These are phyloP conservation scores for Neurospora sp. DNA, from an alignment of 2,329 filamentous ascomycete genomes.

Conservation along the genomic window DNA sequence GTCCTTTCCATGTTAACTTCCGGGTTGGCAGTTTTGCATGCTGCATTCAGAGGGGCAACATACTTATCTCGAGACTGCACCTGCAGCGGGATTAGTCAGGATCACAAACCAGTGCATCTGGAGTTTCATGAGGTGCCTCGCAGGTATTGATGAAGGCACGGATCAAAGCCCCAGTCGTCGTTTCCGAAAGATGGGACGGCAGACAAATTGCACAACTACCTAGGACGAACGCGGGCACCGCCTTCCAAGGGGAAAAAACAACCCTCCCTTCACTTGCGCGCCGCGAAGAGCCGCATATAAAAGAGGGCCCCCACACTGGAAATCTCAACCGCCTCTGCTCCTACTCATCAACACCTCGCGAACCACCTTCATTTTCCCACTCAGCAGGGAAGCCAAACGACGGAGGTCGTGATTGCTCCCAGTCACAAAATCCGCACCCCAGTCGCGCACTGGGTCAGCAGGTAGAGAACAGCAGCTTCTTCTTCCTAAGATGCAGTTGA, in stretches of 20 bases:
- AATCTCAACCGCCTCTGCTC: background rate
- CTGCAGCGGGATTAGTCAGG: background rate
- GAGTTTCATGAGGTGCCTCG: background rate
- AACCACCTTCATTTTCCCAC: background rate
- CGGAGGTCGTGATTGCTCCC: background rate
- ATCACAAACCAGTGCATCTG: background rate
- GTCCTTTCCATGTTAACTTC: background rate
- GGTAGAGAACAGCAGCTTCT: background rate
- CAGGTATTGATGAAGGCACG: background rate
- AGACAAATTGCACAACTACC: background rate
- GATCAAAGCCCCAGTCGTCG: background rate
- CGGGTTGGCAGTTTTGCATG: background rate
- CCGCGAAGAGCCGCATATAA: background rate
- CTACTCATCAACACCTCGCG: background rate
- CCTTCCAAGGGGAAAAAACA: background rate
- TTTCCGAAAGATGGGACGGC: background rate
- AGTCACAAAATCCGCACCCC: background rate
- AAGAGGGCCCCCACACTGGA: background rate
- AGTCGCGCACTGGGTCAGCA: background rate
- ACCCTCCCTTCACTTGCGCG: background rate
- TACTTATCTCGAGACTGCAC: background rate
- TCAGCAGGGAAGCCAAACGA: background rate
- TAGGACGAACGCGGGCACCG: background rate
- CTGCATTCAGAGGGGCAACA: background rate
- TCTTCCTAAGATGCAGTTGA: background rate